phyloP scores from a whole-genome alignment of 345 rosid genomes.

The Citrus mangshanensis region DNA sequence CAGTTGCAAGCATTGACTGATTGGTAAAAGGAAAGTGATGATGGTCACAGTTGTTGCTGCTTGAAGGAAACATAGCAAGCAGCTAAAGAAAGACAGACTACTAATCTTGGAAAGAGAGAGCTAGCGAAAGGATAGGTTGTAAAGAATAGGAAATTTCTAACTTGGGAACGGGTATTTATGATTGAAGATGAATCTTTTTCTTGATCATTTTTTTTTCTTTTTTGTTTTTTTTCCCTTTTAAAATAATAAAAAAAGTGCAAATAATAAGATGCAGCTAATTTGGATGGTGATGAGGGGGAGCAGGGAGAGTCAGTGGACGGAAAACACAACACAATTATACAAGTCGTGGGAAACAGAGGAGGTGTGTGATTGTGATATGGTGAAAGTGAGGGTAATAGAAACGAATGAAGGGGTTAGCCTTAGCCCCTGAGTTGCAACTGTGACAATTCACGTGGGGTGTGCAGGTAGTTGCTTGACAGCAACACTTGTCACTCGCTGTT shows the following conservation, averaged over 20 bases:
- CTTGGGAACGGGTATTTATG: neutral
- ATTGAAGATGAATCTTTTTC: neutral
- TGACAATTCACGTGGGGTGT: constrained; percentile 45
- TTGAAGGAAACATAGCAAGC: constrained; percentile 20
- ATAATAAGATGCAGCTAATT: neutral
- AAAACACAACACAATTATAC: neutral
- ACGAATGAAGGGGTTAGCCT: neutral
- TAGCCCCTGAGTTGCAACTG: constrained; percentile 2
- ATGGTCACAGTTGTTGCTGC: constrained; percentile 8
- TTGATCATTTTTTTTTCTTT: too few relatives aligned
- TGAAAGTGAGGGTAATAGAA: constrained; percentile 20
- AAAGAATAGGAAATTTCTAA: neutral
- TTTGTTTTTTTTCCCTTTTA: neutral
- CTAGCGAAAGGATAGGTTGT: neutral
- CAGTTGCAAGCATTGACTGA: constrained; percentile 11
- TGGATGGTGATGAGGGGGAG: neutral
- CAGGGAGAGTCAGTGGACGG: constrained; percentile 10
- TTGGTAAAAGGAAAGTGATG: constrained; percentile 12
- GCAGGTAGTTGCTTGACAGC: constrained; percentile 37
- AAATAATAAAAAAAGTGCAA: neutral
- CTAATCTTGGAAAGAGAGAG: neutral
- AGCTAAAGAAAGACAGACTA: neutral
- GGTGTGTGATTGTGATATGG: constrained; percentile 11
- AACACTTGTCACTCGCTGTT: constrained; percentile 23
- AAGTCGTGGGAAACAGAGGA: constrained; percentile 16